Percentiles rank a stretch among this genome's conserved stretches.
Evolutionary conservation across 1,284 basidiomycete genomes (phyloP).

Genomic region (Naganishia sp.): DNA sequence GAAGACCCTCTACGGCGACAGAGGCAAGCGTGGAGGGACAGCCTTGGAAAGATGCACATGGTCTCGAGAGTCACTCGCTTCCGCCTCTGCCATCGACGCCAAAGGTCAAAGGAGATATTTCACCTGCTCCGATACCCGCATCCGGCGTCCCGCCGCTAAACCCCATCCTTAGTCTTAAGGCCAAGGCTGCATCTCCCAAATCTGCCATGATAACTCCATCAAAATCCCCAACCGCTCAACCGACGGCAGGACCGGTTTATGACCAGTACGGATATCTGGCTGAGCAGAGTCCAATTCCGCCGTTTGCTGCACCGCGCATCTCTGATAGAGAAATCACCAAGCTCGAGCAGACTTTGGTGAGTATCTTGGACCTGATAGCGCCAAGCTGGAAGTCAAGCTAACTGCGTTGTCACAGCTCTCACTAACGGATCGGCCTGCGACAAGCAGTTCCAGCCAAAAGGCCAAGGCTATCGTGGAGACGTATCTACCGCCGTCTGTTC

Average conservation of each 20-base stretch:
- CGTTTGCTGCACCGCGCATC: neutral
- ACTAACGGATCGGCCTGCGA: constrained; percentile 11
- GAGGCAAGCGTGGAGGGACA: too few species aligned
- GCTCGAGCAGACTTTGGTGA: constrained; percentile 29
- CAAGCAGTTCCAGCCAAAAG: constrained; percentile 16
- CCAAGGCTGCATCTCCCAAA: too few species aligned
- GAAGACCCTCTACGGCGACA: neutral
- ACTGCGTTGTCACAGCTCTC: constrained; percentile 4
- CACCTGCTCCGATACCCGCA: too few species aligned
- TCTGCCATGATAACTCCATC: neutral
- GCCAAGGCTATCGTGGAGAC: constrained; percentile 19
- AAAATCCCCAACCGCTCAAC: neutral
- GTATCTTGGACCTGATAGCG: neutral
- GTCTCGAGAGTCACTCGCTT: too few species aligned
- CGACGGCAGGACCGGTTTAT: neutral
- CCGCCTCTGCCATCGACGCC: too few species aligned
- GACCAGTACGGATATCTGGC: constrained; percentile 15
- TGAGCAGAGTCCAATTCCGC: constrained; percentile 8
- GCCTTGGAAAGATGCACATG: too few species aligned
- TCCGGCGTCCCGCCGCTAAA: too few species aligned
- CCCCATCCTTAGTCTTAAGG: too few species aligned
- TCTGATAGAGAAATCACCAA: constrained; percentile 23
- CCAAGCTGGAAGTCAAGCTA: neutral
- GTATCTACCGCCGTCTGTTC: constrained; percentile 23
- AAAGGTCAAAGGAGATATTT: too few species aligned